These are phyloP conservation scores for Rhodotorula sp. DNA, from an alignment of 1,284 basidiomycete genomes.

Conservation along the genomic window DNA sequence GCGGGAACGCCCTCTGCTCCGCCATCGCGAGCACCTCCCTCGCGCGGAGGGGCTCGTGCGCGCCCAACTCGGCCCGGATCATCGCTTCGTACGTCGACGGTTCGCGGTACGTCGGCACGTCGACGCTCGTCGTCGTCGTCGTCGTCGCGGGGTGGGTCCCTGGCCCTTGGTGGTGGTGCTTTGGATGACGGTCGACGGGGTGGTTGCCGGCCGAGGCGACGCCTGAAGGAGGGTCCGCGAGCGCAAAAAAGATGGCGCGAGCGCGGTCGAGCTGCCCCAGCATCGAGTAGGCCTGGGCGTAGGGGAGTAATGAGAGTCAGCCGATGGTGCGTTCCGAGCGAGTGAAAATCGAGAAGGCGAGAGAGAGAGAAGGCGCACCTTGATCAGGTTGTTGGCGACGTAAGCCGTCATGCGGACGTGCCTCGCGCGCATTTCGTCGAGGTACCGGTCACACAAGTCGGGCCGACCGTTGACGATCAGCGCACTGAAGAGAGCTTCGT, in stretches of 20 bases:
- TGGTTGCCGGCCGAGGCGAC: constrained; percentile 89
- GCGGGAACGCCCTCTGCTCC: constrained; percentile 60
- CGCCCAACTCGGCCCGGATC: constrained; percentile 85
- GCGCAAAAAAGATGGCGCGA: constrained; percentile 75
- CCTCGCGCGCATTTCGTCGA: constrained; percentile 62
- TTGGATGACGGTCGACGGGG: constrained; percentile 56
- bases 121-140: constrained; percentile 3
- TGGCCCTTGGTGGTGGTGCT: constrained; percentile 52
- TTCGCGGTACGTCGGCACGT: constrained; percentile 78
- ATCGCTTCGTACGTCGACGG: constrained; percentile 68
- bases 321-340: background rate
- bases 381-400: constrained; percentile 89
- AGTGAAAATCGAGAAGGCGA: background rate
- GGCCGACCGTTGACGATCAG: constrained; percentile 74
- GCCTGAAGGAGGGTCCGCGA: constrained; percentile 81
- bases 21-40: constrained; percentile 71
- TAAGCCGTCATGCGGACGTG: constrained; percentile 91
- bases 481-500: constrained; percentile 87
- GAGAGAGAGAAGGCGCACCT: constrained; percentile 47
- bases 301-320: constrained; percentile 4
- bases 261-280: constrained; percentile 69
- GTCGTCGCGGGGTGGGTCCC: constrained; percentile 48
- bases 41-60: constrained; percentile 71
- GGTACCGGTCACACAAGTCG: constrained; percentile 73
- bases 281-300: constrained; percentile 64